Conservation (phyloP, 176 grass and related monocot species). For the Dendrocalamus sinicus region DNA sequence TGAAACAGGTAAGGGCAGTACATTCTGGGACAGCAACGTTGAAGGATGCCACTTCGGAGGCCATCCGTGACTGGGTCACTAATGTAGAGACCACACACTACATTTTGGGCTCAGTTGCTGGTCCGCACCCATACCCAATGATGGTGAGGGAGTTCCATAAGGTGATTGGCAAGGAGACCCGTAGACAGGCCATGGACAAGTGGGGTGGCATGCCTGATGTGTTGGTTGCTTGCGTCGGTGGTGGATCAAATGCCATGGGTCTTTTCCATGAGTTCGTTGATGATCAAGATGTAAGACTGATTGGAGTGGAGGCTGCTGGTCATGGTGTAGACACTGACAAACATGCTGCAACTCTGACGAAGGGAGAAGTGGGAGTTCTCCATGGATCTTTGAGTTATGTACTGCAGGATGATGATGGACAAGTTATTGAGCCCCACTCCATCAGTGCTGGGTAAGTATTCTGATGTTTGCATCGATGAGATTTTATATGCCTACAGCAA, state of each 20-base stretch:
- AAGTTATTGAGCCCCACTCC: slow-evolving; percentile 96
- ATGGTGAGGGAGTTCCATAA: slow-evolving; percentile 98
- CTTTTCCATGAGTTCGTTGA: slow-evolving; percentile 96
- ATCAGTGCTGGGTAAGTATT: slow-evolving; percentile 92
- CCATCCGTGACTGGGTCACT: slow-evolving; percentile 96
- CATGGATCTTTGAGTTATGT: slow-evolving; percentile 97
- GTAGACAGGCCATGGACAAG: slow-evolving; percentile 87
- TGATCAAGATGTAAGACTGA: slow-evolving; percentile 77
- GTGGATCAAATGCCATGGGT: slow-evolving; percentile 96
- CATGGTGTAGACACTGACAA: slow-evolving; percentile 86
- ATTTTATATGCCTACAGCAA: slow-evolving; percentile 6
- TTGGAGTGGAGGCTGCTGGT: slow-evolving; percentile 96
- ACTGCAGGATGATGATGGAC: slow-evolving; percentile 93
- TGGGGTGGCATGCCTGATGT: slow-evolving; percentile 93
- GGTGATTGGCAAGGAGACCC: slow-evolving; percentile 87
- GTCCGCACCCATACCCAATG: slow-evolving; percentile 96
- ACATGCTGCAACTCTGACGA: slow-evolving; percentile 91
- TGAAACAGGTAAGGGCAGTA: slow-evolving; percentile 79
- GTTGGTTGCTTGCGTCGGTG: slow-evolving; percentile 91
- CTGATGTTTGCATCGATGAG: background rate
- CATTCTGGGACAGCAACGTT: slow-evolving; percentile 90
- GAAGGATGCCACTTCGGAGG: slow-evolving; percentile 96
- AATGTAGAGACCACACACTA: slow-evolving; percentile 94
- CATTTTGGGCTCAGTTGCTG: slow-evolving; percentile 87
- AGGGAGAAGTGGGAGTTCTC: slow-evolving; percentile 89